Base-by-base conservation (phyloP, 139 green algal species). In the Pleodorina starrii region DNA sequence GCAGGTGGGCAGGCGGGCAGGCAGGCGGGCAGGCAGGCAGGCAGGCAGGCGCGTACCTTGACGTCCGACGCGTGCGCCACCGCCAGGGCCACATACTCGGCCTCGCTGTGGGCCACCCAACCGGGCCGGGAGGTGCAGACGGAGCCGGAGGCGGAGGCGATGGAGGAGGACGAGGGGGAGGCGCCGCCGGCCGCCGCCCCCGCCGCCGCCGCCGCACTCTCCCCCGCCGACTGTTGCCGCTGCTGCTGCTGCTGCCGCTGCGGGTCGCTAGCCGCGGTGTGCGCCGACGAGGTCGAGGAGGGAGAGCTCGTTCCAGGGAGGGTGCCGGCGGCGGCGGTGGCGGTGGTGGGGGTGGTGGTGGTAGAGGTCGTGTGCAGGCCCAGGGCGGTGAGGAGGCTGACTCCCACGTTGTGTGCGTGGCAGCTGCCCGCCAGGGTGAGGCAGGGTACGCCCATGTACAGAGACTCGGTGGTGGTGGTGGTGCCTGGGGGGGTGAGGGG, bases 381-480 rank as follows among this genome's bases (percentile, higher is more conserved):
- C 44, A 99, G 60, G 4, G 94, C 92, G 0, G 82, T 91, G n/a
- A 99, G 92, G 90, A 99, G 93, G 63, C 92, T 97, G 10, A 95
- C 93, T 27, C 97, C 97, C 16, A 99, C 98, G 85, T 99, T 99
- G 90, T 99, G 96, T 0, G 98, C 98, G 89, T 99, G 98, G 91
- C 98, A 97, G 36, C 60, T 10, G 35, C 98, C 98, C 16, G 57
- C 77, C 79, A 98, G 87, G 0, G 97, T 99, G n/a, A 99, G 77
- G 73, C 93, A 96, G 1, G 97, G 97, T 21, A 99, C 97, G 17
- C 97, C 96, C 98, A 99, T 99, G 91, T 94, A 98, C 14, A 99
- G 78, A 0, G 95, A 94, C 92, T 99, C 98, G 60, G 94, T 97
- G 4, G 98, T 99, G 23, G 98, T 99, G 57, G 98, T 99, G 27